Percentiles rank a stretch among this genome's conserved stretches.
Conservation (phyloP, 1,284 basidiomycete species). For the Ceratobasidium sp. region DNA sequence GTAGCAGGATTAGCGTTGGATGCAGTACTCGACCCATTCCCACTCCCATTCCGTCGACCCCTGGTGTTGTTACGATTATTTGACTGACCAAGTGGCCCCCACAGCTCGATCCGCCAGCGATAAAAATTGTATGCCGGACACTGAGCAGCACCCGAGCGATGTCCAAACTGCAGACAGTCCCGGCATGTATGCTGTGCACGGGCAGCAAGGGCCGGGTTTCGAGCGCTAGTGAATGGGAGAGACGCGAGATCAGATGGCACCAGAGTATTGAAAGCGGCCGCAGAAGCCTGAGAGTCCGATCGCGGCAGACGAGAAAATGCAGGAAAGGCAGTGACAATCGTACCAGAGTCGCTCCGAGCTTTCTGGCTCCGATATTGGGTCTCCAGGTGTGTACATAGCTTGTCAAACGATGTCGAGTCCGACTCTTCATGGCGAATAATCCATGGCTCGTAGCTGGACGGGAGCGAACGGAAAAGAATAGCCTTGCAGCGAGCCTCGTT, state of each 20-base stretch:
- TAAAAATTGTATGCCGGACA: background rate
- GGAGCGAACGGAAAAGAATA: conserved; percentile 6
- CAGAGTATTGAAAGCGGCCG: background rate
- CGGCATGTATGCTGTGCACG: conserved; percentile 11
- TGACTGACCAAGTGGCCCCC: no score
- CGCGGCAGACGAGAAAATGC: background rate
- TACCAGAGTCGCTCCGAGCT: background rate
- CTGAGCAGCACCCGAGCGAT: background rate
- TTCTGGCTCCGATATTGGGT: background rate
- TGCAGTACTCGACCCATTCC: no score
- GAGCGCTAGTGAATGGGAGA: background rate
- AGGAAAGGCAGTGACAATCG: background rate
- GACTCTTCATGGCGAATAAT: background rate
- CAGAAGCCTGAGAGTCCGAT: background rate
- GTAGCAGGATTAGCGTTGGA: no score
- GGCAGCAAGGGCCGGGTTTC: background rate
- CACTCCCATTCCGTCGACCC: no score
- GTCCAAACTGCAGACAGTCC: conserved; percentile 14
- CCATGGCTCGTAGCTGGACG: background rate
- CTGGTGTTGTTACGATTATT: no score
- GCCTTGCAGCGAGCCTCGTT: background rate
- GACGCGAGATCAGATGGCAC: background rate
- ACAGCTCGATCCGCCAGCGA: background rate
- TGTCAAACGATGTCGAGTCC: background rate
- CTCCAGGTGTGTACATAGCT: background rate